Conservation (phyloP, 2,329 filamentous ascomycete species). For the Arthroderma sp. region DNA sequence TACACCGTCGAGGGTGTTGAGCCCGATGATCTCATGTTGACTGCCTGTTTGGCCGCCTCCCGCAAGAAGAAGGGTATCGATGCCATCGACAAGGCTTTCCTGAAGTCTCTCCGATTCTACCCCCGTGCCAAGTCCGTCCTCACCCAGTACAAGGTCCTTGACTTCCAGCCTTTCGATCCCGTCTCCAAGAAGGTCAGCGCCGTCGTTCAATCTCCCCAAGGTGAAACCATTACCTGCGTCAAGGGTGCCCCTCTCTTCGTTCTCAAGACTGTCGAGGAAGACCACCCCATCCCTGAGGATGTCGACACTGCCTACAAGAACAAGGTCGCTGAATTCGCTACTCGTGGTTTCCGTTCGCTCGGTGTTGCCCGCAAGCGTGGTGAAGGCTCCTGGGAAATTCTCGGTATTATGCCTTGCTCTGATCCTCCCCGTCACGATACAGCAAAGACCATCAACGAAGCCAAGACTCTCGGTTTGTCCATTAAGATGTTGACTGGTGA, state of each 20-base stretch:
- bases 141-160: conserved; percentile 69
- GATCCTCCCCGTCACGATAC: conserved; percentile 87
- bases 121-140: conserved; percentile 69
- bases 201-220: conserved; percentile 67
- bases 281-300: conserved; percentile 63
- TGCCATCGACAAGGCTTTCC: conserved; percentile 87
- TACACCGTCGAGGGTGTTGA: conserved; percentile 73
- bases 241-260: conserved; percentile 86
- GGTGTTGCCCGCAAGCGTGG: conserved; percentile 84
- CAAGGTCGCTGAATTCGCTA: conserved; percentile 82
- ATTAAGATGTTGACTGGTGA: conserved; percentile 97
- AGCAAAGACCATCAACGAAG: conserved; percentile 78
- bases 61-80: conserved; percentile 95
- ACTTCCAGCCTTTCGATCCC: conserved; percentile 81
- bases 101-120: conserved; percentile 72
- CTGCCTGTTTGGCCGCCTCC: conserved; percentile 76
- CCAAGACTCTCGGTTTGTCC: conserved; percentile 72
- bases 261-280: conserved; percentile 73
- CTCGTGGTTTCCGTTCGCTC: conserved; percentile 85
- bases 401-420: conserved; percentile 89
- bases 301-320: conserved; percentile 79
- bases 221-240: conserved; percentile 74
- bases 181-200: conserved; percentile 88
- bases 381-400: conserved; percentile 72
- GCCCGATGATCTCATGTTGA: conserved; percentile 79